Base-by-base conservation (phyloP, 75 land plant genomes). In the Chamaecyparis obtusa region DNA sequence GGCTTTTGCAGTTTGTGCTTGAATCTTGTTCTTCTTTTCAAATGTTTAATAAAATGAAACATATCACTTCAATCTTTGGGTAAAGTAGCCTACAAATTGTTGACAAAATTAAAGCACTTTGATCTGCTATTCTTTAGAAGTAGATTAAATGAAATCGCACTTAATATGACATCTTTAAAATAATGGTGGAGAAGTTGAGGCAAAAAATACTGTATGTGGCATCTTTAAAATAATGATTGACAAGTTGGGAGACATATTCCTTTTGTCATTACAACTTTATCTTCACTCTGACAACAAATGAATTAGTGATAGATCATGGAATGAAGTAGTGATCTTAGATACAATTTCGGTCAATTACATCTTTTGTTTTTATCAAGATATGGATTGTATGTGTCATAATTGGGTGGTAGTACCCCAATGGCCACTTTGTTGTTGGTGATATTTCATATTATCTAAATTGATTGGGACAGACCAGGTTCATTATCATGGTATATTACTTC, bases 251-350 rank as follows among this genome's bases (percentile, higher is more conserved):
- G 44, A 27, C 27, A 43, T 9, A 32, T 19, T 9, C 32, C 21
- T 32, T 87, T 30, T 19, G 30, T 54, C 46, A 67, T 33, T 74
- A 78, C 81, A 78, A 24, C 81, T 78, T 78, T 41, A 78, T 78
- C 1, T 39, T 41, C 46, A 37, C 1, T 19, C 3, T 39, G 44
- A 77, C 44, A 77, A 37, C 0, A 44, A 44, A 44, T 5, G 11
- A 49, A 49, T 33, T 21, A 41, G 21, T 78, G 43, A 37, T 37
- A 57, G 43, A 37, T 37, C 5, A 37, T 77, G 16, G 41, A 35
- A 32, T 5, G 24, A 57, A 57, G 17, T 51, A 36, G 80, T 21
- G 37, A 37, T 77, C 80, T 77, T 35, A 77, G 43, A 36, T 16
- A 39, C 19, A 37, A 6, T 33, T 35, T 77, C 51, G 3, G 21